Evolutionary conservation across 768 basidiomycete species (phyloP).

Genomic region (Agaricus blazei): DNA sequence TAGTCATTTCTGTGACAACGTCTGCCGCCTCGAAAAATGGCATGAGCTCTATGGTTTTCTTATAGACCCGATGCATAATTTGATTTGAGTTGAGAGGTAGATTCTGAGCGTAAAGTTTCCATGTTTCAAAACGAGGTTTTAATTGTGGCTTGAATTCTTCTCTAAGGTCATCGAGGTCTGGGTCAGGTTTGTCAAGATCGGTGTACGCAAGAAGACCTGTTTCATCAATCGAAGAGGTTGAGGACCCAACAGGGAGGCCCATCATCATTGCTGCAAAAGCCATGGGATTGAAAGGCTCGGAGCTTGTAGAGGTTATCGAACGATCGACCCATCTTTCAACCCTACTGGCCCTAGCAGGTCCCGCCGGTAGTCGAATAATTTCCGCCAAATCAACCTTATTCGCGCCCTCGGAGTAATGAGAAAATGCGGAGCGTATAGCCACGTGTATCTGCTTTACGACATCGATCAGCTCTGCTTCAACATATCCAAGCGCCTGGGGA

Average conservation of each 20-base stretch:
- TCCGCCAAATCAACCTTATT: slow-evolving; percentile 36
- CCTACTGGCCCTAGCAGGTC: slow-evolving; percentile 38
- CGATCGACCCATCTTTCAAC: slow-evolving; percentile 49
- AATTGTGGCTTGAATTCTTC: slow-evolving; percentile 58
- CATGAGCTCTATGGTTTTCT: slow-evolving; percentile 45
- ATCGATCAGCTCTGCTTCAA: slow-evolving; percentile 50
- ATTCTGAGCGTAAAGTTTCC: slow-evolving; percentile 35
- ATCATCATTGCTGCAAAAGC: slow-evolving; percentile 66
- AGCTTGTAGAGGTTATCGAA: slow-evolving; percentile 32
- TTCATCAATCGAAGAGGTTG: slow-evolving; percentile 21
- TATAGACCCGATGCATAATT: slow-evolving; percentile 36
- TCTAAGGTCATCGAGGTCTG: slow-evolving; percentile 53
- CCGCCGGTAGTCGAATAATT: slow-evolving; percentile 38
- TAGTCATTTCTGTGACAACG: slow-evolving; percentile 50
- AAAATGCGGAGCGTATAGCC: slow-evolving; percentile 41
- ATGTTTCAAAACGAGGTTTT: slow-evolving; percentile 53
- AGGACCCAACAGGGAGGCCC: slow-evolving; percentile 26
- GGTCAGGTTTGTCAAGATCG: slow-evolving; percentile 46
- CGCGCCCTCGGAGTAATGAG: slow-evolving; percentile 35
- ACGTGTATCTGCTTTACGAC: slow-evolving; percentile 36
- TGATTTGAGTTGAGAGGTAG: slow-evolving; percentile 31
- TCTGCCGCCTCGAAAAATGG: slow-evolving; percentile 50
- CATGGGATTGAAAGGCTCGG: slow-evolving; percentile 39
- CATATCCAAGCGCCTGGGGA: slow-evolving; percentile 32
- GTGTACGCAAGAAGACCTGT: slow-evolving; percentile 38